phyloP scores from a whole-genome alignment of 2,329 filamentous ascomycete species.

The Cladosporium sp. region DNA sequence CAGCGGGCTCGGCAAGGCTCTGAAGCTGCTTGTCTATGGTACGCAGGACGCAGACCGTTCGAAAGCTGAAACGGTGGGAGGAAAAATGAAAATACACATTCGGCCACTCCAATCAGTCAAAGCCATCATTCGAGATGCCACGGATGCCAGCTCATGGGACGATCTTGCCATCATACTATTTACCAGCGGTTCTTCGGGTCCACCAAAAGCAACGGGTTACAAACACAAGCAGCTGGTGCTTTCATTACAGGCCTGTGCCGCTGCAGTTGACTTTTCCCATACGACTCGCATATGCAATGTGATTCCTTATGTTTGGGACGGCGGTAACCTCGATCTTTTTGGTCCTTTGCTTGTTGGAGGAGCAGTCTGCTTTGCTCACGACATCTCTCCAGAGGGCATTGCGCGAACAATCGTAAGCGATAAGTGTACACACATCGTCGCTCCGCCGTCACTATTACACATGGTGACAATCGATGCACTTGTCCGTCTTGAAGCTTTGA shows the following conservation, averaged over 20 bases:
- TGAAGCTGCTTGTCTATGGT: not conserved
- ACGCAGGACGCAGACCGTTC: not conserved
- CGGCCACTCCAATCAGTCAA: not conserved
- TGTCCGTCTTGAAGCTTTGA: not conserved
- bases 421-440: not conserved
- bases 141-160: not conserved
- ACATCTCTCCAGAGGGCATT: not conserved
- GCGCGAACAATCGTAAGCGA: not conserved
- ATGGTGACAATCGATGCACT: not conserved
- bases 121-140: not conserved
- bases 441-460: not conserved
- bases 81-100: not conserved
- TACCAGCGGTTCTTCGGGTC: not conserved
- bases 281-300: not conserved
- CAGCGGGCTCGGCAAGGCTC: not conserved
- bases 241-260: not conserved
- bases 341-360: not conserved
- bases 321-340: not conserved
- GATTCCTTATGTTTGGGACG: not conserved
- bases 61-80: not conserved
- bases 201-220: not conserved
- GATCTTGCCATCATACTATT: not conserved
- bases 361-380: not conserved
- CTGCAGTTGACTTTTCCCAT: not conserved
- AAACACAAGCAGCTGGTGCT: not conserved